Percentiles rank a stretch among this genome's conserved stretches.
Evolutionary conservation across 1,284 basidiomycete species (phyloP).

Genomic region (Cystobasidiaceae sp.): DNA sequence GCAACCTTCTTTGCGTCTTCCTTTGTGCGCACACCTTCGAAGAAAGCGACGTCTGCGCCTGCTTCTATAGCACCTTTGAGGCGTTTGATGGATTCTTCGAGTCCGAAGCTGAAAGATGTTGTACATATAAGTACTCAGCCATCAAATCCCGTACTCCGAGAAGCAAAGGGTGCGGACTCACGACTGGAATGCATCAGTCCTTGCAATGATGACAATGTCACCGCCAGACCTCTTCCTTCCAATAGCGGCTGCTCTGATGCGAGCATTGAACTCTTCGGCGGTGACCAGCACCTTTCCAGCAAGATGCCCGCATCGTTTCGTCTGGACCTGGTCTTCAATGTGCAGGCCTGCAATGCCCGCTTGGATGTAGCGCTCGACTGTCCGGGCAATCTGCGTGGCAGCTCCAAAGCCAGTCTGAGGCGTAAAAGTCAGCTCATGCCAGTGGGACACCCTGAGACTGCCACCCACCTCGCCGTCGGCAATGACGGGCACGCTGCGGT

Average conservation of each 20-base stretch:
- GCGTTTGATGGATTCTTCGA: slow-evolving; percentile 69
- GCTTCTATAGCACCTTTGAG: slow-evolving; percentile 65
- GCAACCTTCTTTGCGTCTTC: slow-evolving; percentile 59
- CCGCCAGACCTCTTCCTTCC: slow-evolving; percentile 64
- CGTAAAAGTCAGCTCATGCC: slow-evolving; percentile 61
- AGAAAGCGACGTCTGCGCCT: slow-evolving; percentile 77
- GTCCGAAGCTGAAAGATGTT: slow-evolving; percentile 57
- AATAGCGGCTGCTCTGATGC: slow-evolving; percentile 68
- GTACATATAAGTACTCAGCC: background rate
- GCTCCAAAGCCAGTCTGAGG: slow-evolving; percentile 79
- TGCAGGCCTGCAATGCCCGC: slow-evolving; percentile 70
- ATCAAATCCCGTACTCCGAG: background rate
- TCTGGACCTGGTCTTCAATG: slow-evolving; percentile 77
- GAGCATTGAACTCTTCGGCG: slow-evolving; percentile 65
- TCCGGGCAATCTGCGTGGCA: slow-evolving; percentile 68
- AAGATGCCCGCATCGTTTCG: slow-evolving; percentile 74
- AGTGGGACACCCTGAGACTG: background rate
- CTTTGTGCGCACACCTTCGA: slow-evolving; percentile 69
- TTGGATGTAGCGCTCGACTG: slow-evolving; percentile 63
- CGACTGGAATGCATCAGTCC: slow-evolving; percentile 55
- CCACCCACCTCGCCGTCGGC: slow-evolving; percentile 7
- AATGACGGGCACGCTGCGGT: background rate
- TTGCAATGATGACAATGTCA: slow-evolving; percentile 72
- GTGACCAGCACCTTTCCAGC: slow-evolving; percentile 75
- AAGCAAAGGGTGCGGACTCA: background rate